A percentile compares a stretch with the other conserved stretches of the same genome.
Conservation (phyloP, 2,329 filamentous ascomycete genomes). For the Pezicula radicicola region DNA sequence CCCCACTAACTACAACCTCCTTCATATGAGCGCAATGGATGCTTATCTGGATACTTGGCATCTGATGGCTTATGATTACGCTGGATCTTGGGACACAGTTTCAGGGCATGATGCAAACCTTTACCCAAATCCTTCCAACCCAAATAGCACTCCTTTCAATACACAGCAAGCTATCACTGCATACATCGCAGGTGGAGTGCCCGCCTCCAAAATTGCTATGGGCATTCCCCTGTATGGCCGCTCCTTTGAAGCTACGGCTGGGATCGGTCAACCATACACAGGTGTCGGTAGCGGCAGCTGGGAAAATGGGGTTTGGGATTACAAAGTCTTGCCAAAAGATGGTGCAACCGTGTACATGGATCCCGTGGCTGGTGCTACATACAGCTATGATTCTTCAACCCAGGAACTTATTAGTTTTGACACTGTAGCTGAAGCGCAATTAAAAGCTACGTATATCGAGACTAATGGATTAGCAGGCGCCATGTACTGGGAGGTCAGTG, state of each 20-base stretch:
- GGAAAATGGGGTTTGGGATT: conserved; percentile 77
- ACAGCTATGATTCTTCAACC: conserved; percentile 61
- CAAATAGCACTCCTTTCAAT: conserved; percentile 64
- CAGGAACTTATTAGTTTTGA: conserved; percentile 71
- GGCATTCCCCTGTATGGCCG: conserved; percentile 82
- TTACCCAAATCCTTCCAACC: conserved; percentile 50
- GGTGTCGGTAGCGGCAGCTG: conserved; percentile 67
- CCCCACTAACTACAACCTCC: conserved; percentile 40
- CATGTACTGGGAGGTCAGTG: conserved; percentile 85
- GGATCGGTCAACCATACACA: conserved; percentile 60
- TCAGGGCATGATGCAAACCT: conserved; percentile 73
- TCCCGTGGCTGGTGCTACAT: conserved; percentile 57
- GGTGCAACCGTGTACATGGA: conserved; percentile 60
- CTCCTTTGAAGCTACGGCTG: conserved; percentile 62
- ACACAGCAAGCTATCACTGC: conserved; percentile 61
- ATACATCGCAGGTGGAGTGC: conserved; percentile 63
- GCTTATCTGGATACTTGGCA: conserved; percentile 50
- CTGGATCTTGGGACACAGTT: conserved; percentile 53
- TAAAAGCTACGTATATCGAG: conserved; percentile 66
- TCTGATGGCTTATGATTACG: conserved; percentile 62
- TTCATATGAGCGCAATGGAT: conserved; percentile 45
- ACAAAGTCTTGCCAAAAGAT: conserved; percentile 67
- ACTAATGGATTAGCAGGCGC: conserved; percentile 63
- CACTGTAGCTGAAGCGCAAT: conserved; percentile 53
- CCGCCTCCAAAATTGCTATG: conserved; percentile 65